Evolutionary conservation across 345 rosid species (phyloP), one percentile per base, ranked within the genome.

Genomic region (Corymbia maculata): DNA sequence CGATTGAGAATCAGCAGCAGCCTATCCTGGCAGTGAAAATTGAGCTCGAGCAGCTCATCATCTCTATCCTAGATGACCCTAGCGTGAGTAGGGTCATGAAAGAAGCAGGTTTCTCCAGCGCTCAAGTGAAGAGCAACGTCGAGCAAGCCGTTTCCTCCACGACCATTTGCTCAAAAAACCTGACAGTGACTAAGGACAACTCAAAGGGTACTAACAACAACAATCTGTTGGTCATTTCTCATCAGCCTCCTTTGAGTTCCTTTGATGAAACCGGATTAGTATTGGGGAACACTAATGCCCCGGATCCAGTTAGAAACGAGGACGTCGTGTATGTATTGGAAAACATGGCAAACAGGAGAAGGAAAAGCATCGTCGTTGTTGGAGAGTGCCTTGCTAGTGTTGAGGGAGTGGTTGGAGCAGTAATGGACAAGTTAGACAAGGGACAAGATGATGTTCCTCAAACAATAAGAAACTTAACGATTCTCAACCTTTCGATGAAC

Each of bases 31-130:
- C 99, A 8, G 93, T 96, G 79, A 98, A 98, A 90, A 97, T 98
- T 51, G 99, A 98, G 93, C 90, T 97, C 26, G 97, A 96, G 89
- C 99, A 97, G 91, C 98, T 98, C 51, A 93, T 98, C 15, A 94
- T 97, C 53, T 98, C 99, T 6, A 98, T 97, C 82, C 90, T 98
- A 2, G 99, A 98, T 87, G 99, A 98, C 90, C 99, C 99, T 30
- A 97, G 99, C 88, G 99, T 97, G 53, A 97, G 99, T 91, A 93
- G 99, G 89, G 99, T 97, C 90, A 98, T 98, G 99, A 95, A 95
- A 86, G 99, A 98, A 92, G 99, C 99, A 47, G 99, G 99, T 57
- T 97, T 97, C 91, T 96, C 98, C 2, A 97, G 99, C 86, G 91
- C 98, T 70, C 98, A 94, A 89, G 99, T 97, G 57, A 97, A 97